Base-by-base conservation (phyloP, 2,329 filamentous ascomycete species). In the Monosporascus sp. region DNA sequence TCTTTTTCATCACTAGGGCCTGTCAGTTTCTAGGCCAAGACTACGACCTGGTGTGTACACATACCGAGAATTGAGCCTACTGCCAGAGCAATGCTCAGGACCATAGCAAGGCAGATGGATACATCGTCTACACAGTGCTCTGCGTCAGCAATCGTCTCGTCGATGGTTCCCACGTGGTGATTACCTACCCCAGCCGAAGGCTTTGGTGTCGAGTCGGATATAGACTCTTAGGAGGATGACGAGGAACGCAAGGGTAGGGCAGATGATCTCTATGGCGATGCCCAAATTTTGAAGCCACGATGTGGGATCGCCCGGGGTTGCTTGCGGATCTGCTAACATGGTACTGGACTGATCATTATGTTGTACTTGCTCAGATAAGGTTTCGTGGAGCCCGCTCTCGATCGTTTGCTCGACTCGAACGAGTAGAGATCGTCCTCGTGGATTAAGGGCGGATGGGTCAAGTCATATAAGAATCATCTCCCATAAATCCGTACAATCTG, bases 191-290 rank as follows among this genome's bases (percentile, higher is more conserved):
- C 59, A 55, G 43, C 69, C 68, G 43, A 66, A 59, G 37, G 50
- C 49, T 37, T 66, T 64, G 35, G 62, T 64, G 11, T 61, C 64
- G 37, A 68, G 39, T 17, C 68, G 61, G 27, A 61, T 63, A 37
- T 66, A 69, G 7, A 63, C 51, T 5, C 68, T 60, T 47, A 68
- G 53, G 4, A 50, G 39, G 15, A 65, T 60, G 4, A 65, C 52
- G 2, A 69, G 47, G 20, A 67, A 50, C 7, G 68, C 63, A 9
- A 71, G 43, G 4, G 58, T 50, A 1, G 69, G 69, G 31, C 67
- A 69, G 48, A 69, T 46, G 47, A 72, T 65, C 18, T 69, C 58
- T 25, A 70, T 60, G 25, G 63, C 62, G 5, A 70, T 58, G 43
- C 57, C 57, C 24, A 59, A 39, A 37, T 59, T 55, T 38, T 59